These are phyloP conservation scores for Suhomyces terraborum DNA, from an alignment of 1,139 yeast genomes.

Conservation along the genomic window DNA sequence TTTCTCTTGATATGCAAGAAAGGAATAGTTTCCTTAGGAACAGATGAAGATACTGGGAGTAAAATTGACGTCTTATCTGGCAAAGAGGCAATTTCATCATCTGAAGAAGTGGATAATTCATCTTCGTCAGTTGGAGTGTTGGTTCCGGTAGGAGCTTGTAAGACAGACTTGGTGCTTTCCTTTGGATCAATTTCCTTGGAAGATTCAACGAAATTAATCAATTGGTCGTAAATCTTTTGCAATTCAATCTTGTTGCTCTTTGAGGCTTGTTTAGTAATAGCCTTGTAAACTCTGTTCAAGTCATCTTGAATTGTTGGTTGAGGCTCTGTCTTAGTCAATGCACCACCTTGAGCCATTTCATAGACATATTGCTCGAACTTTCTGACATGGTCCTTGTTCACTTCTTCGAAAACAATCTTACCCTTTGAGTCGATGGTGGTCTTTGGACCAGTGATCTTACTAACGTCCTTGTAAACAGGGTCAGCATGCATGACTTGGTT, in stretches of 20 bases:
- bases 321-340: slow-evolving; percentile 58
- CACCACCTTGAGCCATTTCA: slow-evolving; percentile 97
- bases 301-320: slow-evolving; percentile 84
- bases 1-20: slow-evolving; percentile 89
- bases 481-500: slow-evolving; percentile 76
- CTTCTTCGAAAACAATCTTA: slow-evolving; percentile 79
- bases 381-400: slow-evolving; percentile 86
- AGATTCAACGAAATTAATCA: slow-evolving; percentile 70
- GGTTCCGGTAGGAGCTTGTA: slow-evolving; percentile 38
- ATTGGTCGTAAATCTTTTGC: slow-evolving; percentile 76
- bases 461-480: slow-evolving; percentile 94
- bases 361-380: slow-evolving; percentile 93
- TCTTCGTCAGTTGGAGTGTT: slow-evolving; percentile 54
- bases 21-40: slow-evolving; percentile 87
- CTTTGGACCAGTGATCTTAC: slow-evolving; percentile 93
- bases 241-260: slow-evolving; percentile 71
- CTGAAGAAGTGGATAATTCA: slow-evolving; percentile 48
- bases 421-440: slow-evolving; percentile 89
- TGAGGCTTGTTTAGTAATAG: slow-evolving; percentile 70
- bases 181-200: slow-evolving; percentile 64
- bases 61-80: slow-evolving; percentile 68
- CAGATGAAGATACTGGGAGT: slow-evolving; percentile 71
- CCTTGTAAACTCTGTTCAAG: slow-evolving; percentile 80
- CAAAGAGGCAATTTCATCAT: slow-evolving; percentile 83
- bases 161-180: slow-evolving; percentile 44